Evolutionary conservation across 306 rosid genomes (phyloP).

Genomic region (Prunus mume): DNA sequence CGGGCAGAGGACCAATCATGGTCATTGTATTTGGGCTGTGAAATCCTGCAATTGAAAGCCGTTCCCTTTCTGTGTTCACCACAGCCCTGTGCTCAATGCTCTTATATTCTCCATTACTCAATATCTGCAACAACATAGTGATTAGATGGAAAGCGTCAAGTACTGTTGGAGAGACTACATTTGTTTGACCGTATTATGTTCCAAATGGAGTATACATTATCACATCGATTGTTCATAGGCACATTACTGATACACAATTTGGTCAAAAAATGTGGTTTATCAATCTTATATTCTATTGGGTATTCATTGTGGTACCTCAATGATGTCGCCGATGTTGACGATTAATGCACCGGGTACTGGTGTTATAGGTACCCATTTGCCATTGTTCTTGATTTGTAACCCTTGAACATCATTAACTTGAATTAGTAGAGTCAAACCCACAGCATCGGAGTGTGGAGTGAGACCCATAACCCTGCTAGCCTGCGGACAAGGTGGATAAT

Average conservation of each 20-base stretch:
- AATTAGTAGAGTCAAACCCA: slow-evolving; percentile 13
- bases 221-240: too few relatives aligned
- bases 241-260: neutral
- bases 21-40: slow-evolving; percentile 3
- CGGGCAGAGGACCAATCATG: slow-evolving; percentile 21
- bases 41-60: slow-evolving; percentile 26
- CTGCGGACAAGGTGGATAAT: slow-evolving; percentile 24
- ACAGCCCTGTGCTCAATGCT: slow-evolving; percentile 34
- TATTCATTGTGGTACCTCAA: slow-evolving; percentile 18
- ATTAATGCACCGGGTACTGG: slow-evolving; percentile 14
- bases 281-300: neutral
- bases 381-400: slow-evolving; percentile 20
- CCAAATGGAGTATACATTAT: too few relatives aligned
- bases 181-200: too few relatives aligned
- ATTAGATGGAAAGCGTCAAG: neutral
- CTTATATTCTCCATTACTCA: slow-evolving; percentile 28
- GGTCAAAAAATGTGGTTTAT: neutral
- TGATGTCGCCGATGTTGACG: slow-evolving; percentile 20
- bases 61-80: slow-evolving; percentile 23
- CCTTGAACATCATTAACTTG: slow-evolving; percentile 29
- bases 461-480: slow-evolving; percentile 25
- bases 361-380: slow-evolving; percentile 19
- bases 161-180: too few relatives aligned
- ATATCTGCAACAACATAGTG: slow-evolving; percentile 4
- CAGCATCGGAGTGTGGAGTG: slow-evolving; percentile 31